Base-by-base conservation (phyloP, 2,329 filamentous ascomycete species). In the Talaromyces sp. region DNA sequence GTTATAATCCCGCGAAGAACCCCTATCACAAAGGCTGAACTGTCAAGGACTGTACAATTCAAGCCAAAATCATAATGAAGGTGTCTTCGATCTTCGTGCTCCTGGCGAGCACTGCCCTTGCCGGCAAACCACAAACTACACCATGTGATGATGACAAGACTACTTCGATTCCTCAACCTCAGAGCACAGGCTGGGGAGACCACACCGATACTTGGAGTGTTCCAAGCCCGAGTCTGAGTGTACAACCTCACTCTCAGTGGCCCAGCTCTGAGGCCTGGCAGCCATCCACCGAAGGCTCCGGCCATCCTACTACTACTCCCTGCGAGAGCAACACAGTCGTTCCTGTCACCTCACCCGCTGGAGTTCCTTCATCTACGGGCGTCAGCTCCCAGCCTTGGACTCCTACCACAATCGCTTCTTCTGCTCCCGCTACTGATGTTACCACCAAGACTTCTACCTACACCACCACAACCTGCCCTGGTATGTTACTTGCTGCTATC, bases 71-170 rank as follows among this genome's bases (percentile, higher is more conserved):
- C 59, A 62, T 57, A 49, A 66, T 66, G 64, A 66, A 62, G 60
- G 35, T 24, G 39, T 62, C 64, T 43, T 31, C 41, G 37, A 31
- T 66, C 58, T 43, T 66, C 45, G 27, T 57, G 64, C 64, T 66
- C 64, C 64, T 66, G 59, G 64, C 59, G 64, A 62, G 64, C 64
- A 59, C 64, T 50, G 64, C 60, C 54, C 41, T 66, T 49, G 64
- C 60, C 6, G 33, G 50, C 35, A 59, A 22, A 31, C 62, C 62
- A 33, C 33, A 39, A 41, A 63, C 61, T 27, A 63, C 61, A 16
- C 50, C 60, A 41, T 62, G 60, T 43, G 49, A 43, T 43, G 47
- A 47, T 49, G 33, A 39, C 35, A 41, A 39, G 24, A 24, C 43
- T 52, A 52, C 35, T 58, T 27, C 35, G 6, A 27, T 13, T n/a